These are phyloP conservation scores for Lasiosphaeriaceae sp. DNA, from an alignment of 495 filamentous ascomycete species.

Conservation along the genomic window DNA sequence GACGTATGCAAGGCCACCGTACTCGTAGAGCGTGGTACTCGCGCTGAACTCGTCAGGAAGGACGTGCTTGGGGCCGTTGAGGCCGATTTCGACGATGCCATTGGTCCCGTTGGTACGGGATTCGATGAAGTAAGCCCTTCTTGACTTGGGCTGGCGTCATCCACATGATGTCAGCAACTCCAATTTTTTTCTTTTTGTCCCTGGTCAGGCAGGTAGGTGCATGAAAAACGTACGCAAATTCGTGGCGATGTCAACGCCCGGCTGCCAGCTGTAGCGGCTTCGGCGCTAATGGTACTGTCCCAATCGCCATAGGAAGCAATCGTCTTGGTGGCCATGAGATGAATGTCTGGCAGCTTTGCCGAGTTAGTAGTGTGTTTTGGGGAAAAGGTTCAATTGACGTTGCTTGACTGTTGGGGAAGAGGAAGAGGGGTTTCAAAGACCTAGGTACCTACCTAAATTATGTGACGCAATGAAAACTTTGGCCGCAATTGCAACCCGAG, in stretches of 20 bases:
- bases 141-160: conserved; percentile 3
- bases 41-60: conserved; percentile 40
- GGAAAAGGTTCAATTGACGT: too few relatives aligned
- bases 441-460: too few relatives aligned
- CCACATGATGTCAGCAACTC: too few relatives aligned
- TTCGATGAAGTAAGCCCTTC: conserved; percentile 41
- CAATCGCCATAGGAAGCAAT: conserved; percentile 41
- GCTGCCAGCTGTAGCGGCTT: conserved; percentile 31
- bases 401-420: too few relatives aligned
- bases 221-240: conserved; percentile 22
- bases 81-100: conserved; percentile 37
- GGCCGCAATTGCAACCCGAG: too few relatives aligned
- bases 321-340: conserved; percentile 13
- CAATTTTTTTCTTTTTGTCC: too few relatives aligned
- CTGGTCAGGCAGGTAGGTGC: too few relatives aligned
- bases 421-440: too few relatives aligned
- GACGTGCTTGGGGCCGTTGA: conserved; percentile 30
- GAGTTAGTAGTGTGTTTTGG: too few relatives aligned
- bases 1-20: conserved; percentile 35
- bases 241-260: conserved; percentile 22
- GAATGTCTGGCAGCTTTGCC: too few relatives aligned
- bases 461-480: too few relatives aligned
- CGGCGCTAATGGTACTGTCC: conserved; percentile 40
- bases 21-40: conserved; percentile 41
- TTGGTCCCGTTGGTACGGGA: conserved; percentile 12